Percentiles rank a stretch among this genome's conserved stretches.
Evolutionary conservation across 345 rosid species (phyloP).

Genomic region (Lepidium aucheri): DNA sequence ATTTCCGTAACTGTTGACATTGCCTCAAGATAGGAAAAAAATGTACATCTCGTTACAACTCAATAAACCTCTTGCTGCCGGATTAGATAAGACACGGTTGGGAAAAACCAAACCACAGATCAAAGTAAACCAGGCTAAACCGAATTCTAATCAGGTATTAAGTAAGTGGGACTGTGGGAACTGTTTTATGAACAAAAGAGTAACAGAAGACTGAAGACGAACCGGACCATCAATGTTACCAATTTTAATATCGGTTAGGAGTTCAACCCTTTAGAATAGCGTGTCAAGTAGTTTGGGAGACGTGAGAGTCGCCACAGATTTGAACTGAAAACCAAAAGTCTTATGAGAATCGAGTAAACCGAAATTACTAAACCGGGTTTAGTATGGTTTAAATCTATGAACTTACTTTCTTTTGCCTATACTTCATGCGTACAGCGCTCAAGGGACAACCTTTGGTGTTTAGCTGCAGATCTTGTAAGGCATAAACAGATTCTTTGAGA

Average conservation of each 20-base stretch:
- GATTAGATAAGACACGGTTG: constrained; percentile 9
- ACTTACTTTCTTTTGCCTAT: constrained; percentile 62
- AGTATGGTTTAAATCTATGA: neutral
- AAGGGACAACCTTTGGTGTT: constrained; percentile 61
- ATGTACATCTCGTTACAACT: constrained; percentile 27
- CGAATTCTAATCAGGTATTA: constrained; percentile 26
- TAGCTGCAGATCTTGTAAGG: constrained; percentile 61
- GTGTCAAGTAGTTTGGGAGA: constrained; percentile 63
- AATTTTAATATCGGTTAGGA: constrained; percentile 25
- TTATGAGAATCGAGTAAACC: constrained; percentile 2
- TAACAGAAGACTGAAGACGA: constrained; percentile 13
- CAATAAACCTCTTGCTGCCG: constrained; percentile 11
- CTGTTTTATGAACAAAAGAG: constrained; percentile 26
- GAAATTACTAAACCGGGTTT: neutral
- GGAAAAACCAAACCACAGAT: constrained; percentile 28
- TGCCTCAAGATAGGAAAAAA: constrained; percentile 18
- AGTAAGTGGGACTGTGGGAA: constrained; percentile 12
- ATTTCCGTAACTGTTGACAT: constrained; percentile 15
- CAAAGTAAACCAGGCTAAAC: constrained; percentile 16
- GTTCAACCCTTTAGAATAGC: constrained; percentile 43
- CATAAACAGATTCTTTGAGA: constrained; percentile 47
- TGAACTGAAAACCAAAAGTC: constrained; percentile 42
- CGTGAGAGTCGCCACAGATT: constrained; percentile 61
- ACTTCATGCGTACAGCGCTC: constrained; percentile 59
- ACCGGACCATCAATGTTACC: constrained; percentile 5